A percentile compares a stretch with the other conserved stretches of the same genome.
phyloP scores from a whole-genome alignment of 768 basidiomycete species.

The Coprinopsis marcescibilis region DNA sequence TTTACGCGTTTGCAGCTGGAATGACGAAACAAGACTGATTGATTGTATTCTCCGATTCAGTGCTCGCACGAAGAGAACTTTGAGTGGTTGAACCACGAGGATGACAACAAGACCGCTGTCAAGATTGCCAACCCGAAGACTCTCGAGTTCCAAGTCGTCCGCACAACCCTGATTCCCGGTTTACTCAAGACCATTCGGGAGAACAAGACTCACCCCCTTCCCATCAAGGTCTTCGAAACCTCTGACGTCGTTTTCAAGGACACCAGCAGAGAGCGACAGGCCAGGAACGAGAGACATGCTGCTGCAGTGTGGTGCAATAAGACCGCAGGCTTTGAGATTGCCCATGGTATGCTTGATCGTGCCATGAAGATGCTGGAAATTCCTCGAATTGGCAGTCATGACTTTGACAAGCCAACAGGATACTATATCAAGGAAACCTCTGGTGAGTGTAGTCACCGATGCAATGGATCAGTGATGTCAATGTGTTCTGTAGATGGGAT shows the following conservation, averaged over 20 bases:
- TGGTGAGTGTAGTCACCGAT: conserved; percentile 46
- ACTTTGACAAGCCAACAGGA: conserved; percentile 57
- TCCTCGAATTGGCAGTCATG: conserved; percentile 59
- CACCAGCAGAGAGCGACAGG: conserved; percentile 64
- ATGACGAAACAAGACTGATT: conserved; percentile 2
- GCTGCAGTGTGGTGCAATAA: conserved; percentile 96
- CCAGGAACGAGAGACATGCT: conserved; percentile 83
- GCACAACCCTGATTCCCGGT: conserved; percentile 92
- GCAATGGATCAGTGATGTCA: neutral
- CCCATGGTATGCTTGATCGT: conserved; percentile 91
- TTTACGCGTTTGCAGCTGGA: neutral
- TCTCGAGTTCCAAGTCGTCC: conserved; percentile 95
- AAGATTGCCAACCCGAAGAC: conserved; percentile 97
- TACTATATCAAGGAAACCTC: conserved; percentile 88
- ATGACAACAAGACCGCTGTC: conserved; percentile 77
- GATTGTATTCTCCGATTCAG: conserved; percentile 42
- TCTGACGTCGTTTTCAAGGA: conserved; percentile 94
- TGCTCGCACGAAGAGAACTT: conserved; percentile 99
- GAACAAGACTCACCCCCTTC: conserved; percentile 89
- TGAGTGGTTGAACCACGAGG: conserved; percentile 80
- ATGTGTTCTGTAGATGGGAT: conserved; percentile 59
- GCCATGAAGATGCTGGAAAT: conserved; percentile 96
- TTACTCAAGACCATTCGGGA: conserved; percentile 96
- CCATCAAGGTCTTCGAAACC: conserved; percentile 90
- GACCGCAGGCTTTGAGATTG: conserved; percentile 93